A percentile compares a stretch with the other conserved stretches of the same genome.
These are phyloP conservation scores for Medicago lupulina DNA, from an alignment of 306 rosid genomes.

Conservation along the genomic window DNA sequence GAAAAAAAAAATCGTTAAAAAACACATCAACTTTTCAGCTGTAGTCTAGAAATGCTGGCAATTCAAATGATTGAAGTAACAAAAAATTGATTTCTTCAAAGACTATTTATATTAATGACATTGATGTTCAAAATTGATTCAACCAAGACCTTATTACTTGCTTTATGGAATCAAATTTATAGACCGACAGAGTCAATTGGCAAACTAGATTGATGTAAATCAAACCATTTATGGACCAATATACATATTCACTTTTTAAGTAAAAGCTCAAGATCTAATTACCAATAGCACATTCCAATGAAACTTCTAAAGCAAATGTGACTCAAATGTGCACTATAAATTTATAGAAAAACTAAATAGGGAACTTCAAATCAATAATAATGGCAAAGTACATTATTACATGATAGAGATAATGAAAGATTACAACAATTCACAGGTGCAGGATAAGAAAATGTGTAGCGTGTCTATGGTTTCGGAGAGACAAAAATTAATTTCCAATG, in stretches of 20 bases:
- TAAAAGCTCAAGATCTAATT: not conserved
- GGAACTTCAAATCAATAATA: constrained; percentile 26
- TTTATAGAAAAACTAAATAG: not conserved
- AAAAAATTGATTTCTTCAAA: constrained; percentile 10
- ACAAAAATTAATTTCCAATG: not conserved
- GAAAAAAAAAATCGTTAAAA: constrained; percentile 39
- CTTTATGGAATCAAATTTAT: not conserved
- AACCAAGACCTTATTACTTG: not conserved
- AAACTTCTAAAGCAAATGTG: not conserved
- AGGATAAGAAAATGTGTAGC: not conserved
- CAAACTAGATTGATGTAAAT: constrained; percentile 17
- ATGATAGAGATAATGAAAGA: constrained; percentile 1
- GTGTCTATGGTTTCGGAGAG: not conserved
- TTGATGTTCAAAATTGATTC: constrained; percentile 18
- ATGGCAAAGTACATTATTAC: not conserved
- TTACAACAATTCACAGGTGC: constrained; percentile 3
- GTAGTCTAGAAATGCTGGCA: constrained; percentile 28
- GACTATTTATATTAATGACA: not conserved
- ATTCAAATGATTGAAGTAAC: constrained; percentile 3
- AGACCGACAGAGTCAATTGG: not conserved
- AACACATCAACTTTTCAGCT: constrained; percentile 37
- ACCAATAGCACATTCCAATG: not conserved
- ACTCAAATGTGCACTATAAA: not conserved
- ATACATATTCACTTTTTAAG: constrained; percentile 9
- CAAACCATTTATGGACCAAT: not conserved